A percentile compares a stretch with the other conserved stretches of the same genome.
These are phyloP conservation scores for Fusarium hostae DNA, from an alignment of 2,329 filamentous ascomycete genomes.

Conservation along the genomic window DNA sequence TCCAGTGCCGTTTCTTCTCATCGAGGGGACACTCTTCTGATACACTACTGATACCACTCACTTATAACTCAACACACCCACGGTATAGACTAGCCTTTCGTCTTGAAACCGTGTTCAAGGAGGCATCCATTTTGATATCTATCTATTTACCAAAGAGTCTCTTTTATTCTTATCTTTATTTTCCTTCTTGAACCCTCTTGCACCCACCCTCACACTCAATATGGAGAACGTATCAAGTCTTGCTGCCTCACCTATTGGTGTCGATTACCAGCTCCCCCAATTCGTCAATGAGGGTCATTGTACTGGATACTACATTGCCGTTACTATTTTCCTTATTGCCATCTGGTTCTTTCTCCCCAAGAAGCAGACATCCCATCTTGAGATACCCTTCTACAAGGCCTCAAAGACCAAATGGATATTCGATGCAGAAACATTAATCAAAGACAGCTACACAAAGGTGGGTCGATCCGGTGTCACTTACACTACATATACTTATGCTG, in stretches of 20 bases:
- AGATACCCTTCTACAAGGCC: conserved; percentile 60
- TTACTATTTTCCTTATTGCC: conserved; percentile 51
- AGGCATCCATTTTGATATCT: conserved; percentile 1
- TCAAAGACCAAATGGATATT: conserved; percentile 63
- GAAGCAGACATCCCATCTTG: conserved; percentile 47
- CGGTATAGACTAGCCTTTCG: background rate
- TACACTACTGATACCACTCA: conserved; percentile 34
- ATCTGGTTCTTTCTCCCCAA: conserved; percentile 53
- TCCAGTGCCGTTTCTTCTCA: conserved; percentile 10
- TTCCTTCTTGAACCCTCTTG: background rate
- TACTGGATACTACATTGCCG: conserved; percentile 55
- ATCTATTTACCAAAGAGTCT: conserved; percentile 15
- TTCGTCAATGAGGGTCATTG: conserved; percentile 45
- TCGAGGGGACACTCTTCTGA: conserved; percentile 24
- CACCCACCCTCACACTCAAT: conserved; percentile 2
- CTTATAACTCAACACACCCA: conserved; percentile 29
- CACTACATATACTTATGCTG: conserved; percentile 29
- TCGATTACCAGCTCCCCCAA: conserved; percentile 39
- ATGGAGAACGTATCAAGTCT: conserved; percentile 40
- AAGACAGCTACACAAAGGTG: conserved; percentile 62
- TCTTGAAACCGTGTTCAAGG: conserved; percentile 7
- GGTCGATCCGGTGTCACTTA: background rate
- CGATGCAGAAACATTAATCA: conserved; percentile 58
- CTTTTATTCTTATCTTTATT: background rate
- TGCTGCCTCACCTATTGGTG: conserved; percentile 22